Evolutionary conservation across 495 filamentous ascomycete genomes (phyloP).

Genomic region (Lasiosphaeria ovina): DNA sequence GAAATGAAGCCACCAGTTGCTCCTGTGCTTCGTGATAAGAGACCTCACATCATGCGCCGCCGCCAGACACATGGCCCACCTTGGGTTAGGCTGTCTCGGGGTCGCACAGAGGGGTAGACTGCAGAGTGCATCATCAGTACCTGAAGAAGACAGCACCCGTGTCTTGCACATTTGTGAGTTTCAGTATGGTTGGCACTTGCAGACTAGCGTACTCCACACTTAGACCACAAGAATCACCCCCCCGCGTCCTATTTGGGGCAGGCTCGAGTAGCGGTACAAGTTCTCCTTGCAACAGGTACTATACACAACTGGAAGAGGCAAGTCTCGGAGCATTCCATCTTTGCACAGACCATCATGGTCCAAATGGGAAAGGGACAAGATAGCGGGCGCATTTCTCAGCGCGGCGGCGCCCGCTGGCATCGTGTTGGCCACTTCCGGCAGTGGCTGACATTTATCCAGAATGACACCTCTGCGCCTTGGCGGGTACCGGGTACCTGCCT

Average conservation of each 20-base stretch:
- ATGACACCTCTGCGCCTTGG: conserved; percentile 22
- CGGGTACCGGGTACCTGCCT: conserved; percentile 27
- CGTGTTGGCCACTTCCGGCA: conserved; percentile 22
- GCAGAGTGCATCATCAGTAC: background rate
- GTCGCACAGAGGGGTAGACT: background rate
- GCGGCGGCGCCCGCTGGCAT: background rate
- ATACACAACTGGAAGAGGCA: background rate
- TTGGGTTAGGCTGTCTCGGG: background rate
- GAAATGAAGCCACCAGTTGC: too few relatives aligned
- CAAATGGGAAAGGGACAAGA: conserved; percentile 2
- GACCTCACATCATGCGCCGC: too few relatives aligned
- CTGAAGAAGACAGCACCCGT: too few relatives aligned
- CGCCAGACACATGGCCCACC: too few relatives aligned
- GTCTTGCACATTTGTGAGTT: too few relatives aligned
- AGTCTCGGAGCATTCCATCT: conserved; percentile 1
- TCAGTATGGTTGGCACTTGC: too few relatives aligned
- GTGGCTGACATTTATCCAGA: conserved; percentile 32
- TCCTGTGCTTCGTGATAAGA: too few relatives aligned
- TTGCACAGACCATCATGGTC: background rate
- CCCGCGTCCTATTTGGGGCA: background rate
- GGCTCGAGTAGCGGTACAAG: conserved; percentile 2
- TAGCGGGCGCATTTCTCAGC: background rate
- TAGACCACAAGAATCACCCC: too few relatives aligned
- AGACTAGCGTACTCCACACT: too few relatives aligned
- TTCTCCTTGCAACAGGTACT: background rate